Evolutionary conservation across 1,139 yeast genomes (phyloP).

Genomic region (Suhomyces chickasaworum): DNA sequence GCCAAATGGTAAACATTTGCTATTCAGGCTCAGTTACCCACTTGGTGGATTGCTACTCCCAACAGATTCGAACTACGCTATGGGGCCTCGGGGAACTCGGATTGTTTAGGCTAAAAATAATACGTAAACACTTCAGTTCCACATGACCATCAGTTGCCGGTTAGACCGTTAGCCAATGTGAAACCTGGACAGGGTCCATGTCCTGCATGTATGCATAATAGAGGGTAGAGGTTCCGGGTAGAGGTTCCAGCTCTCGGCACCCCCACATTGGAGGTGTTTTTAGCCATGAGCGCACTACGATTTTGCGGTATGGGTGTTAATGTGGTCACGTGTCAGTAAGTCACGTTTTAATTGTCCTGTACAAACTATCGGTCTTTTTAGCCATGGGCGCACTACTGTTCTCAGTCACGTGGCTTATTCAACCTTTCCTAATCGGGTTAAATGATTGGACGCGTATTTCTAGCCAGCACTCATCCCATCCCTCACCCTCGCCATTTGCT

Average conservation of each 20-base stretch:
- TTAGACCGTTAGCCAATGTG: not conserved
- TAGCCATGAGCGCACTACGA: no score
- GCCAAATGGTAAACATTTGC: not conserved
- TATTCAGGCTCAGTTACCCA: not conserved
- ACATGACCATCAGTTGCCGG: not conserved
- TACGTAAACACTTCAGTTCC: not conserved
- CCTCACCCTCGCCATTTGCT: not conserved
- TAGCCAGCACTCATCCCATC: slow-evolving; percentile 4
- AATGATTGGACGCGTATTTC: slow-evolving; percentile 4
- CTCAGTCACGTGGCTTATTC: not conserved
- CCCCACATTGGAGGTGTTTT: not conserved
- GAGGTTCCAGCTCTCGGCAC: not conserved
- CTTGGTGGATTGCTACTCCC: not conserved
- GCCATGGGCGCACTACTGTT: no score
- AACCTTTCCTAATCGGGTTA: slow-evolving; percentile 4
- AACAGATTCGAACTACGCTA: not conserved
- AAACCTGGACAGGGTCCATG: not conserved
- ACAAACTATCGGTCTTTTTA: no score
- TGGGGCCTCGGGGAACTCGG: not conserved
- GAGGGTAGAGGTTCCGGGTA: not conserved
- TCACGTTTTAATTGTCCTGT: no score
- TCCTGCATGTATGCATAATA: not conserved
- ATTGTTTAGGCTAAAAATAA: not conserved
- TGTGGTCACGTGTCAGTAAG: no score
- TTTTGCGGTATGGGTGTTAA: no score